phyloP scores from a whole-genome alignment of 1,284 basidiomycete genomes.

The Tremellales sp. region DNA sequence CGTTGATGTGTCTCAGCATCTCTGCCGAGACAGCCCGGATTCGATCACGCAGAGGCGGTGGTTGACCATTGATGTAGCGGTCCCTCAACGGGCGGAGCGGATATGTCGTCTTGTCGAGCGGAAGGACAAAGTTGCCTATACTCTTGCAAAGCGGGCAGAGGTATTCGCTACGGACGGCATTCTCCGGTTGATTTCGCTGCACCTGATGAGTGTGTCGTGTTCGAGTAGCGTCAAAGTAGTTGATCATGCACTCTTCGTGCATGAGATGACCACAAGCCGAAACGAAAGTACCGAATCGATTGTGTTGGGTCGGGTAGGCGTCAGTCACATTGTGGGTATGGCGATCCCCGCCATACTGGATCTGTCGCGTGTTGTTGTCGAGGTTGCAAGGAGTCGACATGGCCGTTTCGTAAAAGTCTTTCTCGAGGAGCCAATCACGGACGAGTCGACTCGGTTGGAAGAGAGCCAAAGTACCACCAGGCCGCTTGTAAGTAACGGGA shows the following conservation, averaged over 20 bases:
- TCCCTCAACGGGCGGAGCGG: background rate
- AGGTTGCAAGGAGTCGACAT: conserved; percentile 59
- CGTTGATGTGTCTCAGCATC: conserved; percentile 36
- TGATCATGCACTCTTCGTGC: conserved; percentile 92
- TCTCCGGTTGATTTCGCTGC: conserved; percentile 92
- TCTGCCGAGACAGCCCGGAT: conserved; percentile 45
- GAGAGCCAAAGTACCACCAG: conserved; percentile 86
- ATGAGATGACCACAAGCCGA: conserved; percentile 96
- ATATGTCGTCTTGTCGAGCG: conserved; percentile 55
- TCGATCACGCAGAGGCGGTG: conserved; percentile 32
- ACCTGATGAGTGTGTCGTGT: conserved; percentile 85
- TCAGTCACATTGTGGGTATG: conserved; percentile 47
- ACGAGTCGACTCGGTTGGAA: conserved; percentile 85
- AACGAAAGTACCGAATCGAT: conserved; percentile 77
- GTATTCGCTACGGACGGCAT: conserved; percentile 85
- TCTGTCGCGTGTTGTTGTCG: conserved; percentile 54
- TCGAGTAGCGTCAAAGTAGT: conserved; percentile 81
- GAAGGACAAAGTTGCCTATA: conserved; percentile 88
- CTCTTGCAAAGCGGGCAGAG: conserved; percentile 99
- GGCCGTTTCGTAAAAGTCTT: conserved; percentile 68
- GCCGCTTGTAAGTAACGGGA: conserved; percentile 66
- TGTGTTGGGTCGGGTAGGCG: conserved; percentile 63
- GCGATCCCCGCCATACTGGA: conserved; percentile 24
- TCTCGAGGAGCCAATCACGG: conserved; percentile 70
- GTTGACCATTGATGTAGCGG: conserved; percentile 6